Base-by-base conservation (phyloP, 1,139 yeast genomes). In the Candida gigantensis region DNA sequence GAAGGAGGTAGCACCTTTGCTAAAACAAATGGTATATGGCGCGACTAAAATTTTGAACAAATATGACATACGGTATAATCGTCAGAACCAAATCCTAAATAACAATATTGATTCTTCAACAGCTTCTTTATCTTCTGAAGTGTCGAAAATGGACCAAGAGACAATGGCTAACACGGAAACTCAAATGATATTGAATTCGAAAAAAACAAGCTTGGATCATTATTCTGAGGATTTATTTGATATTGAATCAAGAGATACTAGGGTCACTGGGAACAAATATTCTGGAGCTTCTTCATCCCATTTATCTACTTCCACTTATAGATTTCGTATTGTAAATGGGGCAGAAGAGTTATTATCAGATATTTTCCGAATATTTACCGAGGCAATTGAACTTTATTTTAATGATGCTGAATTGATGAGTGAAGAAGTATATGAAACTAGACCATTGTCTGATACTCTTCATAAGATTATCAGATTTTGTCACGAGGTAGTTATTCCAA, bases 341-440 rank as follows among this genome's bases (percentile, higher is more conserved):
- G 51, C 67, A 5, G 70, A 66, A 44, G 68, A 60, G 37, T 50
- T 66, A 28, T 49, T 69, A 21, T 44, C 71, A 1, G 70, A 65
- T 37, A 46, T 66, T n/a, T 64, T 68, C 41, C 40, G 50, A n/a
- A 54, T 68, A 5, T 70, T 68, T 44, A 49, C 51, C 7, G 54
- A 61, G 0, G 58, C 58, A 1, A 72, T 74, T 1, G 60, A 62
- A 15, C 46, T 61, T 15, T 69, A 64, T 46, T 68, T 63, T 41
- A 62, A 62, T 40, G 70, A 65, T 34, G 19, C 36, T 11, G 39
- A 44, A 4, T 44, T 60, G 23, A 58, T 62, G 62, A 44, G 51
- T 29, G 55, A 49, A 9, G 30, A 38, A 3, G 49, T 50, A 23
- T 37, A 51, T n/a, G 41, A 49, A 16, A 24, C 35, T 1, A 40